Evolutionary conservation across 2,329 filamentous ascomycete genomes (phyloP), one percentile per base, ranked within the genome.

Genomic region (Cytospora piceicola): DNA sequence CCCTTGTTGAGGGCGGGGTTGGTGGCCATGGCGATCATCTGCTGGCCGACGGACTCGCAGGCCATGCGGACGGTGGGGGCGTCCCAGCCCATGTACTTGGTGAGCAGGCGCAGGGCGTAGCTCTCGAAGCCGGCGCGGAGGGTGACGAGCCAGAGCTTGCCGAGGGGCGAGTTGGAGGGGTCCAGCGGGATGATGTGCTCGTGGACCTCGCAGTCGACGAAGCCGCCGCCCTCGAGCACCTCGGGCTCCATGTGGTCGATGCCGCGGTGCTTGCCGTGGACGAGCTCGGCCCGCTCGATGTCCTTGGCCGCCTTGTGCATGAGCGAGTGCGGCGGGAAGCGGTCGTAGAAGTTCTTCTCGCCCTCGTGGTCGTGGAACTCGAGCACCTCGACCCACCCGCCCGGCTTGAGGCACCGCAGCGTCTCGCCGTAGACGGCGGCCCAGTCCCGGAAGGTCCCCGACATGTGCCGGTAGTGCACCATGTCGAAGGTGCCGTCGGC

Each of bases 371-470:
- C 79, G 68, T 85, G 82, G 70, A 83, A 83, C 69, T 87, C 85
- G 54, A 84, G 73, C 8, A 87, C 72, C 72, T 87, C 84, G 52
- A 87, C 79, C 81, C 82, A 87, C 17, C 84, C 85, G 52, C 85
- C 85, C 0, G 85, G 85, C 65, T 82, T 83, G 46, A 87, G 74
- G 65, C 83, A 85, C 46, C 79, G 76, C 70, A 81, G 83, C 2
- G 82, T 80, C 69, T 84, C 82, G 68, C 77, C 73, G 72, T 86
- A 87, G 30, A 88, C 80, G 66, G 79, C 80, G 39, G 75, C 71
- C 85, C 85, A 88, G 72, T 87, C 82, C 0, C 75, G 74, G 71
- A 88, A 87, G 12, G 85, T 80, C 12, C 84, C 85, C 22, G 82
- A 77, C 79, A 88, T 80, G 67, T 82, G 78, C 6, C 85, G 81